phyloP scores from a whole-genome alignment of 441 rosid genomes.

The Theobroma grandiflorum region DNA sequence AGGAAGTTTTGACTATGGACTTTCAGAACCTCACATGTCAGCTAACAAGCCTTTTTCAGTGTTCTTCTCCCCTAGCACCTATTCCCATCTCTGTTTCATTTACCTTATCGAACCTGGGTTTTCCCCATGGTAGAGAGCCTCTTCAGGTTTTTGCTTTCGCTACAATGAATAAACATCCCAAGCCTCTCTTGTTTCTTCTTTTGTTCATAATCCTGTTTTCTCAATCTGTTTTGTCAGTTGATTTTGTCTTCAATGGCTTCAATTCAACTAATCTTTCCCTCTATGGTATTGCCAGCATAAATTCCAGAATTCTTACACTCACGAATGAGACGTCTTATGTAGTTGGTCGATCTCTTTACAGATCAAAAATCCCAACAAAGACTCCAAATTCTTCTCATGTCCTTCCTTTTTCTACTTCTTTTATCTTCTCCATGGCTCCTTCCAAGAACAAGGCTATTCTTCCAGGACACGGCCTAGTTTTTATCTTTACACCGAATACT shows the following conservation, averaged over 20 bases:
- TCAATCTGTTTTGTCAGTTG: constrained; percentile 42
- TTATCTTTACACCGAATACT: constrained; percentile 54
- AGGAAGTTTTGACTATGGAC: not conserved
- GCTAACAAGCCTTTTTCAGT: not conserved
- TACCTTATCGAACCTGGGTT: not conserved
- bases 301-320: constrained; percentile 58
- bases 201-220: not conserved
- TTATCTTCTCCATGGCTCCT: constrained; percentile 75
- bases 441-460: constrained; percentile 47
- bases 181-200: constrained; percentile 22
- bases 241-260: constrained; percentile 71
- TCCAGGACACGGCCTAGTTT: constrained; percentile 72
- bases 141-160: constrained; percentile 9
- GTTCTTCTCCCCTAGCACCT: not conserved
- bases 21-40: not conserved
- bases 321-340: constrained; percentile 51
- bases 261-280: constrained; percentile 45
- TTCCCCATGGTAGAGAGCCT: not conserved
- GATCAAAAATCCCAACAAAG: constrained; percentile 47
- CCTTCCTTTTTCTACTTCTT: constrained; percentile 70
- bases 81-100: not conserved
- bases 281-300: constrained; percentile 55
- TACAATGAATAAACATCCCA: constrained; percentile 35
- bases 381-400: constrained; percentile 48
- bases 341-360: constrained; percentile 63